These are phyloP conservation scores for Epichloe amarillans DNA, from an alignment of 2,329 filamentous ascomycete species.

Conservation along the genomic window DNA sequence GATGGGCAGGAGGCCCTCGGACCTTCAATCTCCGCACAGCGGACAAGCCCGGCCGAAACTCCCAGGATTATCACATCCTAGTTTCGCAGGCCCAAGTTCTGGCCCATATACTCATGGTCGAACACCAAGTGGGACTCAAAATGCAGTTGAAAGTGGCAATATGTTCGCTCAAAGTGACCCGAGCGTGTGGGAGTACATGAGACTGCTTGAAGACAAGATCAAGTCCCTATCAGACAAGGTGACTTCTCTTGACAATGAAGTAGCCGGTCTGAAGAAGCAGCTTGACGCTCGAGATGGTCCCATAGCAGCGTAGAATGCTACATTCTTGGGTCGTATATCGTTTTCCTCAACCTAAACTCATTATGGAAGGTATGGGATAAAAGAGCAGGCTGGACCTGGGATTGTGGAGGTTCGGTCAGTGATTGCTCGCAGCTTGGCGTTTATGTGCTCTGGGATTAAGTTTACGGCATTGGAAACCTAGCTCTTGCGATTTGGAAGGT, in stretches of 20 bases:
- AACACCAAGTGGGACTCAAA: slow-evolving; percentile 37
- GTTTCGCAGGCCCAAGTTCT: slow-evolving; percentile 19
- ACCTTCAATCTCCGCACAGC: slow-evolving; percentile 40
- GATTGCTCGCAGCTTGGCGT: neutral
- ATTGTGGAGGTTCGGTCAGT: neutral
- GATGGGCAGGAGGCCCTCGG: slow-evolving; percentile 38
- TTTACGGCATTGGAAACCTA: slow-evolving; percentile 15
- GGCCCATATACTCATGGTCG: slow-evolving; percentile 18
- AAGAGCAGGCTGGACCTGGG: neutral
- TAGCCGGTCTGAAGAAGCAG: slow-evolving; percentile 21
- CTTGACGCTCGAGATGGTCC: slow-evolving; percentile 18
- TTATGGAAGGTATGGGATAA: neutral
- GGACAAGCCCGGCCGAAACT: slow-evolving; percentile 26
- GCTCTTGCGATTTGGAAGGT: slow-evolving; percentile 19
- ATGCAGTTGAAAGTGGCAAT: slow-evolving; percentile 49
- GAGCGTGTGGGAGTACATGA: slow-evolving; percentile 60
- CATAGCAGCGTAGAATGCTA: slow-evolving; percentile 4
- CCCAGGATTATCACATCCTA: slow-evolving; percentile 23
- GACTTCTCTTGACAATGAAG: slow-evolving; percentile 19
- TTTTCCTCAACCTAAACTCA: neutral
- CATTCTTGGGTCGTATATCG: neutral
- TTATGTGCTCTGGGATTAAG: slow-evolving; percentile 12
- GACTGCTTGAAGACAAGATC: slow-evolving; percentile 48
- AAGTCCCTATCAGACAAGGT: slow-evolving; percentile 24
- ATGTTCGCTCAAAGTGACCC: slow-evolving; percentile 49